phyloP scores from a whole-genome alignment of 192 early-diverging fungal genomes.

The Gigaspora rosea region DNA sequence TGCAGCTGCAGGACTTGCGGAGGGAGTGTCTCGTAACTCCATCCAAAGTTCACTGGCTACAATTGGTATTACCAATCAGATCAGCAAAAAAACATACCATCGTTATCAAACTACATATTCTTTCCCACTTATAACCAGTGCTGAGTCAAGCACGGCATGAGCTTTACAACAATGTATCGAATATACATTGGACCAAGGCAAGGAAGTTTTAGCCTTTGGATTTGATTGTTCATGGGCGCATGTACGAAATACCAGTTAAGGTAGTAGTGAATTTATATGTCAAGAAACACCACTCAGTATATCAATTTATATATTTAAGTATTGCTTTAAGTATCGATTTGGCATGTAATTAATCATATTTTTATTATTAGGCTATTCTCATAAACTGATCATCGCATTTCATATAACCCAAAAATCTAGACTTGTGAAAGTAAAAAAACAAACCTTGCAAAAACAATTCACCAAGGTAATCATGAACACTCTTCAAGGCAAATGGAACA shows the following conservation, averaged over 20 bases:
- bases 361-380: not conserved
- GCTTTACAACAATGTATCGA: not conserved
- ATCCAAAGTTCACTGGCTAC: not conserved
- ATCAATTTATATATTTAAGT: not conserved
- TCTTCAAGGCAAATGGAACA: not conserved
- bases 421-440: not conserved
- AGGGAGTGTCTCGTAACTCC: not conserved
- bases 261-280: not conserved
- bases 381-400: not conserved
- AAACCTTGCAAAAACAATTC: not conserved
- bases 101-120: not conserved
- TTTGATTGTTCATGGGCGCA: not conserved
- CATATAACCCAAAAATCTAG: not conserved
- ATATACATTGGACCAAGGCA: not conserved
- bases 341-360: not conserved
- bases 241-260: not conserved
- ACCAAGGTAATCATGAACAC: not conserved
- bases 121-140: not conserved
- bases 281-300: not conserved
- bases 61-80: slow-evolving; percentile 2
- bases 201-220: not conserved
- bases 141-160: not conserved
- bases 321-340: not conserved
- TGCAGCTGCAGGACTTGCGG: not conserved
- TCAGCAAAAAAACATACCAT: not conserved